phyloP scores from a whole-genome alignment of 2,329 filamentous ascomycete species.

The Fusarium solani-melongenae region DNA sequence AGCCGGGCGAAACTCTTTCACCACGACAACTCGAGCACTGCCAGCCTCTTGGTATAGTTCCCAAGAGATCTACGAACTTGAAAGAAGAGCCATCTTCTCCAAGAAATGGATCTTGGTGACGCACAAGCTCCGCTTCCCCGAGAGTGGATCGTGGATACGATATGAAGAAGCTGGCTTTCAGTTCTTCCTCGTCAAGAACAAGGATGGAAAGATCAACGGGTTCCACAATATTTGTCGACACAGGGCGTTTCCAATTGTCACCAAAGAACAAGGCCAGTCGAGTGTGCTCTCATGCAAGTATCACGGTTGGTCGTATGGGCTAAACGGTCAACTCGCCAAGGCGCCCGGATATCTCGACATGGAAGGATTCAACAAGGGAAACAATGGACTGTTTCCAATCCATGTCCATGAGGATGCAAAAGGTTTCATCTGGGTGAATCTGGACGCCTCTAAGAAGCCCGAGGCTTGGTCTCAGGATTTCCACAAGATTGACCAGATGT shows the following conservation, averaged over 20 bases:
- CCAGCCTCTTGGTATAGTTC: conserved; percentile 63
- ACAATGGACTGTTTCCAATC: conserved; percentile 65
- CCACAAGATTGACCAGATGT: conserved; percentile 55
- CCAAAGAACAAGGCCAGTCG: conserved; percentile 59
- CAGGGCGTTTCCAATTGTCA: conserved; percentile 67
- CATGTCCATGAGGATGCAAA: conserved; percentile 62
- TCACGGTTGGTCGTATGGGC: conserved; percentile 70
- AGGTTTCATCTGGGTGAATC: conserved; percentile 70
- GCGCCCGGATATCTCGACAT: conserved; percentile 68
- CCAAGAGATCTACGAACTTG: conserved; percentile 63
- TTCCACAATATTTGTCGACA: conserved; percentile 73
- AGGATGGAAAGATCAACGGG: conserved; percentile 61
- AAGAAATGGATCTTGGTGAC: conserved; percentile 67
- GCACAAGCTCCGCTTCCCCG: conserved; percentile 59
- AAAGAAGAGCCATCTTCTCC: conserved; percentile 66
- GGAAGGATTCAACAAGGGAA: conserved; percentile 62
- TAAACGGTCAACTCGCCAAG: conserved; percentile 66
- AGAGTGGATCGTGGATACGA: conserved; percentile 65
- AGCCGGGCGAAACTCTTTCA: neutral
- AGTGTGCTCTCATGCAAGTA: conserved; percentile 68
- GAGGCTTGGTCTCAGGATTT: conserved; percentile 64
- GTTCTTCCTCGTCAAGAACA: conserved; percentile 63
- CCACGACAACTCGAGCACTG: conserved; percentile 48
- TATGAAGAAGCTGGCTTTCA: conserved; percentile 65
- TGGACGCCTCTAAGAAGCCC: conserved; percentile 57